Evolutionary conservation across 2,329 filamentous ascomycete species (phyloP).

Genomic region (Escovopsis sp.): DNA sequence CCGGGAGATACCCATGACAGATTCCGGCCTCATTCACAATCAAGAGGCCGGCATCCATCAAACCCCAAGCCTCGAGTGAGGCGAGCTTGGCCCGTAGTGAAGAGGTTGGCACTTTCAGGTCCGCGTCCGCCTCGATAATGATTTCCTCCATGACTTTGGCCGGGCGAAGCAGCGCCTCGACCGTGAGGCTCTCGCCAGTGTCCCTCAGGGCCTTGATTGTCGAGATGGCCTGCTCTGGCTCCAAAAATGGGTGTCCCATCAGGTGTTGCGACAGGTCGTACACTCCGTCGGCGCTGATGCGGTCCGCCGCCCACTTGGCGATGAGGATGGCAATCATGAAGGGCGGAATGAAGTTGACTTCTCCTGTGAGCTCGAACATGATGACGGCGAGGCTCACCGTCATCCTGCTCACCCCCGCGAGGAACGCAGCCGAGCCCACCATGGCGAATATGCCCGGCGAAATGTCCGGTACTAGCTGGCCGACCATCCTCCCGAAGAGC

Average conservation of each 20-base stretch:
- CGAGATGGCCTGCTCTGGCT: constrained; percentile 31
- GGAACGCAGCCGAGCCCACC: constrained; percentile 90
- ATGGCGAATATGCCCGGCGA: constrained; percentile 91
- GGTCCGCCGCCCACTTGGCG: constrained; percentile 94
- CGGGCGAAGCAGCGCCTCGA: constrained; percentile 36
- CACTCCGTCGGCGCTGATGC: constrained; percentile 84
- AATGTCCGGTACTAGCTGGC: constrained; percentile 70
- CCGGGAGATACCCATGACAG: constrained; percentile 39
- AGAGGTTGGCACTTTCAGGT: constrained; percentile 25
- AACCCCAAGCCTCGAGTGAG: constrained; percentile 31
- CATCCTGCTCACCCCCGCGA: constrained; percentile 91
- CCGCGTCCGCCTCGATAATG: constrained; percentile 29
- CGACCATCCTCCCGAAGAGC: constrained; percentile 74
- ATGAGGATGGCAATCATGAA: constrained; percentile 87
- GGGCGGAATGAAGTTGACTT: constrained; percentile 83
- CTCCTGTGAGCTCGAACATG: constrained; percentile 88
- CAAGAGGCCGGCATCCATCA: constrained; percentile 43
- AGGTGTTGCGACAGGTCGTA: constrained; percentile 54
- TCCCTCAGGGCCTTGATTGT: constrained; percentile 20
- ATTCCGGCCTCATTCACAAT: constrained; percentile 33
- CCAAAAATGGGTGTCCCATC: constrained; percentile 43
- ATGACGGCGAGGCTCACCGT: constrained; percentile 93
- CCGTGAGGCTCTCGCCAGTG: constrained; percentile 17
- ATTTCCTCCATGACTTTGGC: constrained; percentile 40
- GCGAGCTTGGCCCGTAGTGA: constrained; percentile 22